Evolutionary conservation across 768 basidiomycete species (phyloP).

Genomic region (Tylopilus vinaceipallidus): DNA sequence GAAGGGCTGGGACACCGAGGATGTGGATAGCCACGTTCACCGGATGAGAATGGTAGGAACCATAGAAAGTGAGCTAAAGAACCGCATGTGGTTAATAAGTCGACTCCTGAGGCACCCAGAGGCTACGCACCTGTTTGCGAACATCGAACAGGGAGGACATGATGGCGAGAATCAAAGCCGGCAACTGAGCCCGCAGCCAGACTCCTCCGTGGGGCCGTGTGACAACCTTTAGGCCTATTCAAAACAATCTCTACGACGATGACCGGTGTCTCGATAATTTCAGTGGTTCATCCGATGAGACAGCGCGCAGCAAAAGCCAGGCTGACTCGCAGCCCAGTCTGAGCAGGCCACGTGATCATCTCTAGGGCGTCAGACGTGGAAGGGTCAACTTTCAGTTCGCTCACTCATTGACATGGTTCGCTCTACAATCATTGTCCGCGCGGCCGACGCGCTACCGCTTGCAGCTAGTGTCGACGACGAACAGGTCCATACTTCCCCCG

Average conservation of each 20-base stretch:
- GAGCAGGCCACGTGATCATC: constrained; percentile 17
- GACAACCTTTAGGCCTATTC: not conserved
- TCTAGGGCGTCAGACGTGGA: constrained; percentile 1
- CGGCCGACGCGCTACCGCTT: constrained; percentile 83
- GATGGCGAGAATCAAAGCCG: not conserved
- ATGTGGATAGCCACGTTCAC: constrained; percentile 85
- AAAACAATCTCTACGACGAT: not conserved
- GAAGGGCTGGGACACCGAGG: constrained; percentile 76
- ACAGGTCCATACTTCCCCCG: constrained; percentile 53
- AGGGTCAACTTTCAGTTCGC: not conserved
- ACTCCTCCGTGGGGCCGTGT: too few relatives aligned
- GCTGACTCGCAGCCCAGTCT: too few relatives aligned
- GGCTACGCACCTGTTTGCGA: constrained; percentile 58
- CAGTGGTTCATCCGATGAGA: too few relatives aligned
- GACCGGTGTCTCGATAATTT: not conserved
- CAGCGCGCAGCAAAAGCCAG: too few relatives aligned
- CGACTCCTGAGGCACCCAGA: constrained; percentile 5
- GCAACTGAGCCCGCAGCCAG: not conserved
- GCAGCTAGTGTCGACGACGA: constrained; percentile 98
- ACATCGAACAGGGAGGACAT: constrained; percentile 59
- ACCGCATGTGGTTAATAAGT: constrained; percentile 3
- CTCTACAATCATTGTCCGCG: constrained; percentile 83
- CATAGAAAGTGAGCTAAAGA: constrained; percentile 83
- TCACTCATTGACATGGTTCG: constrained; percentile 61
- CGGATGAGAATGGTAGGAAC: constrained; percentile 84